Conservation (phyloP, 2,329 filamentous ascomycete genomes). For the Diaporthe batatas region DNA sequence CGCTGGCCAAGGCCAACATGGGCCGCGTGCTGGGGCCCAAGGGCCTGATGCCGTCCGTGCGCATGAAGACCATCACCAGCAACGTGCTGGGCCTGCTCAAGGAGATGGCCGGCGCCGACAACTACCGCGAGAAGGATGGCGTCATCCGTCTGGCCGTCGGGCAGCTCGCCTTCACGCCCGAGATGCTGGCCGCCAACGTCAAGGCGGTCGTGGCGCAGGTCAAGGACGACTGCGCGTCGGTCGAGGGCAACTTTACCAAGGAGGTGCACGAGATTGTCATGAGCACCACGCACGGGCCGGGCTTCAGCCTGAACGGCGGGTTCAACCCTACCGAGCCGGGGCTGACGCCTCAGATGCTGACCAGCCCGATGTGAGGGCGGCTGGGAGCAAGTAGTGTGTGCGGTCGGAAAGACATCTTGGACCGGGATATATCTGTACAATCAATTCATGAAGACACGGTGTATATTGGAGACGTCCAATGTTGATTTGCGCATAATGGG, state of each 20-base stretch:
- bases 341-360: slow-evolving; percentile 66
- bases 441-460: neutral
- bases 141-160: slow-evolving; percentile 92
- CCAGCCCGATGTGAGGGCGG: slow-evolving; percentile 65
- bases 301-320: slow-evolving; percentile 86
- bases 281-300: slow-evolving; percentile 88
- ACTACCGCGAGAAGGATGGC: slow-evolving; percentile 88
- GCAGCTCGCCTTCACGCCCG: slow-evolving; percentile 88
- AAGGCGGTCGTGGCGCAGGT: slow-evolving; percentile 80
- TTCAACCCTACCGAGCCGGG: slow-evolving; percentile 74
- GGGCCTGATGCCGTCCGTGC: slow-evolving; percentile 91
- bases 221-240: slow-evolving; percentile 79
- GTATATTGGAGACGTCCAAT: neutral
- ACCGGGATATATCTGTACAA: slow-evolving; percentile 12
- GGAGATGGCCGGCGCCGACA: slow-evolving; percentile 85
- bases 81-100: slow-evolving; percentile 81
- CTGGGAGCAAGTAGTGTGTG: neutral
- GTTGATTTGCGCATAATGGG: slow-evolving; percentile 6
- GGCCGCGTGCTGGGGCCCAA: slow-evolving; percentile 87
- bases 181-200: slow-evolving; percentile 88
- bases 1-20: slow-evolving; percentile 84
- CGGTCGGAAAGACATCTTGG: neutral
- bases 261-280: slow-evolving; percentile 82
- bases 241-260: slow-evolving; percentile 77
- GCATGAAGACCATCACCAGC: slow-evolving; percentile 89